Evolutionary conservation across 2,329 filamentous ascomycete species (phyloP), one percentile per base, ranked within the genome.

Genomic region (Metarhizium guizhouense): DNA sequence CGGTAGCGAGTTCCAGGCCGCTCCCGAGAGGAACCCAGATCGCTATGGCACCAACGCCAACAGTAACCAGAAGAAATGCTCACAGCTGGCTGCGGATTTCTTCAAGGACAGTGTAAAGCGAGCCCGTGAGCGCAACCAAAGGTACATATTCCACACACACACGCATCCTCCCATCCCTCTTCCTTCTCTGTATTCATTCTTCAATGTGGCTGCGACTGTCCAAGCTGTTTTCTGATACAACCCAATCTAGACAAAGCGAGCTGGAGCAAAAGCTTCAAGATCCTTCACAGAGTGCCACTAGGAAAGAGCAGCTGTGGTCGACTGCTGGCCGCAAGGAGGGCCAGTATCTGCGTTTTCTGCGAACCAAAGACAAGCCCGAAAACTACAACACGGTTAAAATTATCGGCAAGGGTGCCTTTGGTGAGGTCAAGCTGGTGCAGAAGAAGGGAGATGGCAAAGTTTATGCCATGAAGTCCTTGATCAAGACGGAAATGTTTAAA

Each of bases 401-500:
- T 64, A 99, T 99, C 64, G 94, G 94, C 68, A 99, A 99, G 79
- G 94, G 94, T 73, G 94, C 94, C 14, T 99, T 99, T 67, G 94
- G 94, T 70, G 94, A 99, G 73, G 94, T 99, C 65, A 95, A 96
- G 75, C 81, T 99, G 59, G 94, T 99, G 57, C 92, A 96, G 76
- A 90, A 95, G 76, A 96, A 92, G 80, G 85, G 89, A 54, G 94
- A 97, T 67, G 90, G 90, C 73, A 96, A 96, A 74, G 92, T 99
- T 61, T 99, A 97, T 66, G 94, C 94, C 58, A 87, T 99, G 79
- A 99, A 99, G 78, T 97, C 93, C 49, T 79, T 99, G 63, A 90
- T 99, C 73, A 99, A 99, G 79, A 91, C 90, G 51, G 94, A 99
- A 74, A 99, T 99, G 94, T 96, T 96, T 78, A 96, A 96, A 76